A percentile compares a stretch with the other conserved stretches of the same genome.
Evolutionary conservation across 2,329 filamentous ascomycete genomes (phyloP).

Genomic region (Fusarium sp.): DNA sequence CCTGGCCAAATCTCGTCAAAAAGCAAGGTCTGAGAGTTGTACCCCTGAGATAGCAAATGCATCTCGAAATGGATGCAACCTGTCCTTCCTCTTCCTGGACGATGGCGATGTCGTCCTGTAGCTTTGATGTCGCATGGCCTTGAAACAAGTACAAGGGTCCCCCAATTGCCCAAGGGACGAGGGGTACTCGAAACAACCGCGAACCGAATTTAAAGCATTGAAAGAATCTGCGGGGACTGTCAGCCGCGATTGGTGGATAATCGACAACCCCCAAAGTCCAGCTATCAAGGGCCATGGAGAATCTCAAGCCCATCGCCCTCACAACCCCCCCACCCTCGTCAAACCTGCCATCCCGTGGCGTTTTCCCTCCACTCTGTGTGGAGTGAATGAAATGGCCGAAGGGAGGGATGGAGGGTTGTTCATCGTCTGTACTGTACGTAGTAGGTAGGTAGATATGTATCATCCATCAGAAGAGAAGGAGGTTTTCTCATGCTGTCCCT

Average conservation of each 20-base stretch:
- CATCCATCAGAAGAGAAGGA: conserved; percentile 11
- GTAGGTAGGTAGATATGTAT: not conserved
- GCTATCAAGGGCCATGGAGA: conserved; percentile 43
- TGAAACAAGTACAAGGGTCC: conserved; percentile 40
- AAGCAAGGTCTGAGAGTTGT: not conserved
- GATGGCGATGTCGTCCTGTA: conserved; percentile 20
- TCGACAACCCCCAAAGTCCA: conserved; percentile 13
- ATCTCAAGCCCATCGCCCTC: conserved; percentile 38
- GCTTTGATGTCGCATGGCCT: conserved; percentile 34
- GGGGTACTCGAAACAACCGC: conserved; percentile 35
- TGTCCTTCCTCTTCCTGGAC: conserved; percentile 8
- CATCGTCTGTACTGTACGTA: not conserved
- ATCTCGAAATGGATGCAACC: conserved; percentile 10
- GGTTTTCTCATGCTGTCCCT: conserved; percentile 14
- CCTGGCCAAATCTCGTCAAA: conserved; percentile 4
- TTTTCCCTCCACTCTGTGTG: conserved; percentile 7
- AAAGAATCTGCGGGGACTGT: conserved; percentile 31
- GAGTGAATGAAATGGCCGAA: not conserved
- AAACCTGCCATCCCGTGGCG: conserved; percentile 19
- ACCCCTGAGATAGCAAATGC: conserved; percentile 6
- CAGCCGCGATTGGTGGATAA: conserved; percentile 39
- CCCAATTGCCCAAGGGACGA: conserved; percentile 14
- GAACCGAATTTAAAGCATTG: conserved; percentile 30
- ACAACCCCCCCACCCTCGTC: conserved; percentile 28
- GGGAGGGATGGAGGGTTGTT: not conserved